Conservation (phyloP, 805 yeast species). For the Tetrapisispora namnaoensis region DNA sequence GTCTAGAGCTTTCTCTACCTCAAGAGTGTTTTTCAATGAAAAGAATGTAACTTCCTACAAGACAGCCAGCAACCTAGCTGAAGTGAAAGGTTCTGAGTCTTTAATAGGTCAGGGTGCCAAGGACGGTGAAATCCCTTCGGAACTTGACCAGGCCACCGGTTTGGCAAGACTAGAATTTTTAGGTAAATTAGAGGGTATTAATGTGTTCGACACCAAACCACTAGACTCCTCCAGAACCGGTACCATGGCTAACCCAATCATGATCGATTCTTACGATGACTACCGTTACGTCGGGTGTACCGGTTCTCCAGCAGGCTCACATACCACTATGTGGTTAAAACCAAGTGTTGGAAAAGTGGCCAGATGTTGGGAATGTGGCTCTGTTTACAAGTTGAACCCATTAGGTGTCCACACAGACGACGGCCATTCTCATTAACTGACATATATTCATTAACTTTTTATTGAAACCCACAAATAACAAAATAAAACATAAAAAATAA, state of each 20-base stretch:
- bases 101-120: slow-evolving; percentile 88
- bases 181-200: slow-evolving; percentile 93
- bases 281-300: slow-evolving; percentile 96
- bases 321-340: slow-evolving; percentile 84
- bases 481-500: no score
- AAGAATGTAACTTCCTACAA: slow-evolving; percentile 29
- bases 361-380: slow-evolving; percentile 99
- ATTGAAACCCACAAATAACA: no score
- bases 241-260: slow-evolving; percentile 79
- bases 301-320: slow-evolving; percentile 91
- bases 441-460: not conserved
- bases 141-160: slow-evolving; percentile 96
- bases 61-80: slow-evolving; percentile 60
- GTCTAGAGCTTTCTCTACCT: slow-evolving; percentile 27
- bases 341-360: slow-evolving; percentile 74
- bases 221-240: slow-evolving; percentile 84
- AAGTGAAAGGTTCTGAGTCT: slow-evolving; percentile 67
- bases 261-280: slow-evolving; percentile 84
- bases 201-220: slow-evolving; percentile 81
- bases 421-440: slow-evolving; percentile 12
- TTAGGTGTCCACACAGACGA: slow-evolving; percentile 70
- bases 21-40: slow-evolving; percentile 22
- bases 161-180: slow-evolving; percentile 90
- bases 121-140: slow-evolving; percentile 81
- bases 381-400: slow-evolving; percentile 80